Conservation (phyloP, 2,329 filamentous ascomycete genomes). For the Colletotrichum graminicola region DNA sequence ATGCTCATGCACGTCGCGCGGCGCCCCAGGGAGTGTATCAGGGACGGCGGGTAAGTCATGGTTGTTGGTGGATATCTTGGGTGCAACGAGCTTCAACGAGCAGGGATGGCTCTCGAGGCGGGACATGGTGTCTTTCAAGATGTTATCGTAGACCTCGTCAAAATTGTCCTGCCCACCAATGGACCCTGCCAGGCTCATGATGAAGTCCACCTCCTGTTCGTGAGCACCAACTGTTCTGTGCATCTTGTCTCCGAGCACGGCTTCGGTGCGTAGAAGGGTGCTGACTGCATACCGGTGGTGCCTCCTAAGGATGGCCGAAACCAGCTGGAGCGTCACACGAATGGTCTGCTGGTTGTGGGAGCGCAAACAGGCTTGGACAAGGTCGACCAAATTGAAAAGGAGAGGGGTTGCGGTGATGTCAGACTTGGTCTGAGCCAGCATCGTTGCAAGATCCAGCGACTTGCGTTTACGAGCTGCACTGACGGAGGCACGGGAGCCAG, state of each 20-base stretch:
- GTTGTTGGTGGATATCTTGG: constrained; percentile 68
- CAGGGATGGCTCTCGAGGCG: constrained; percentile 80
- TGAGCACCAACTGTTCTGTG: constrained; percentile 80
- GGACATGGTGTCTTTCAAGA: constrained; percentile 77
- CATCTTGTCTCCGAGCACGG: constrained; percentile 64
- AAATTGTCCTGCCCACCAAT: constrained; percentile 78
- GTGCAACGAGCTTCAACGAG: constrained; percentile 75
- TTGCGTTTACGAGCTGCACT: constrained; percentile 84
- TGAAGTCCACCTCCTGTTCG: constrained; percentile 78
- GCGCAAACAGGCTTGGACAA: constrained; percentile 85
- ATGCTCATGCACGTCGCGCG: constrained; percentile 71
- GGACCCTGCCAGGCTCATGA: constrained; percentile 76
- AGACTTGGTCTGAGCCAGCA: constrained; percentile 77
- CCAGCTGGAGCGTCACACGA: constrained; percentile 86
- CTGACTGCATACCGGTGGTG: constrained; percentile 89
- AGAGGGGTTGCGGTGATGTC: constrained; percentile 82
- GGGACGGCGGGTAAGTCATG: constrained; percentile 67
- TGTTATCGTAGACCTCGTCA: constrained; percentile 78
- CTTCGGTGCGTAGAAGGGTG: constrained; percentile 78
- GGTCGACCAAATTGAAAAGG: constrained; percentile 92
- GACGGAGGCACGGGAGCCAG: constrained; percentile 62
- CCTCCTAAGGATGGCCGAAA: constrained; percentile 86
- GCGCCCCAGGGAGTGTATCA: constrained; percentile 69
- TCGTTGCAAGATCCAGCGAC: constrained; percentile 87
- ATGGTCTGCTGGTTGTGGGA: constrained; percentile 91